Percentiles rank a stretch among this genome's conserved stretches.
Conservation (phyloP, 108 stramenopile genomes). For the Nitzschia sp. region DNA sequence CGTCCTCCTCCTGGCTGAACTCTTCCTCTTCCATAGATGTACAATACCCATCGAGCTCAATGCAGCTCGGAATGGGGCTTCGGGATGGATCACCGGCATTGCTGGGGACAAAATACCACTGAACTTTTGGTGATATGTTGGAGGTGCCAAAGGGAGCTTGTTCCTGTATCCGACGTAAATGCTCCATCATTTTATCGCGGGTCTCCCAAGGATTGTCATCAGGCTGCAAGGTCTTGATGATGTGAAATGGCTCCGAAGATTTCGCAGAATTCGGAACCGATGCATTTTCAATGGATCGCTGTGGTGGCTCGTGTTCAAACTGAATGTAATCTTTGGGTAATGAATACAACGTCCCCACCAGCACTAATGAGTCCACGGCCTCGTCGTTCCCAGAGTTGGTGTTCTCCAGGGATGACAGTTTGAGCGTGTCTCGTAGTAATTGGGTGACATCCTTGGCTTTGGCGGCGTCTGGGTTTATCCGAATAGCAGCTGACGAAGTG, state of each 20-base stretch:
- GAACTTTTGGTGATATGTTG: slow-evolving; percentile 43
- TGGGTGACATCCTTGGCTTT: slow-evolving; percentile 48
- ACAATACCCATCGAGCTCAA: slow-evolving; percentile 59
- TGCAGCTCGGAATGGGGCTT: slow-evolving; percentile 41
- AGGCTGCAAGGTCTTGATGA: slow-evolving; percentile 43
- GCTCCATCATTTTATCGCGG: slow-evolving; percentile 34
- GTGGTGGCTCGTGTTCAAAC: slow-evolving; percentile 37
- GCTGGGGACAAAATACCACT: slow-evolving; percentile 53
- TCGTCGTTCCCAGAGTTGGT: neutral
- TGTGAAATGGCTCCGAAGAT: slow-evolving; percentile 35
- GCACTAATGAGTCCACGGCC: slow-evolving; percentile 35
- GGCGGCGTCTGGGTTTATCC: slow-evolving; percentile 40
- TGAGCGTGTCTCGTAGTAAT: slow-evolving; percentile 45
- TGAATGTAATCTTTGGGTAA: slow-evolving; percentile 47
- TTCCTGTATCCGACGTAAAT: slow-evolving; percentile 24
- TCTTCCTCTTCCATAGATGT: slow-evolving; percentile 50
- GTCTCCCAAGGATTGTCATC: slow-evolving; percentile 41
- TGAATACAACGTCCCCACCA: slow-evolving; percentile 58
- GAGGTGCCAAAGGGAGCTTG: neutral
- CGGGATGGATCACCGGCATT: slow-evolving; percentile 1
- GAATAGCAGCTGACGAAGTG: slow-evolving; percentile 55
- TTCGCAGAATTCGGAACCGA: neutral
- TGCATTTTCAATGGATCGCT: neutral
- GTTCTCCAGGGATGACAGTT: slow-evolving; percentile 13
- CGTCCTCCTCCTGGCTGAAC: slow-evolving; percentile 3